A percentile compares a stretch with the other conserved stretches of the same genome.
Conservation (phyloP, 768 basidiomycete genomes). For the Daedaleopsis nitida region DNA sequence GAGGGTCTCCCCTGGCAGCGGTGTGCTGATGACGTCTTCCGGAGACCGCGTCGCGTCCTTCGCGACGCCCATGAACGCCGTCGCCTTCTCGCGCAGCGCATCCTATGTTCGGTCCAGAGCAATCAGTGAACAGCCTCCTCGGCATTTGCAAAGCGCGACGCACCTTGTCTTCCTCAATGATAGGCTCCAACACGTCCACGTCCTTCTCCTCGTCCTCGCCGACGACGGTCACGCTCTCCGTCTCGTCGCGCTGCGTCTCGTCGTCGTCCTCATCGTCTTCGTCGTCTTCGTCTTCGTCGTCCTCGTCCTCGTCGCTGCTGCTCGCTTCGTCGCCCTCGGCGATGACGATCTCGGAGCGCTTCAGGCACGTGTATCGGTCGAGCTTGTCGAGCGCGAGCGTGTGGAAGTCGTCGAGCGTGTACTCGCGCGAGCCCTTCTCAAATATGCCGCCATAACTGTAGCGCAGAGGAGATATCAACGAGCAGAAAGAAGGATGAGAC, state of each 20-base stretch:
- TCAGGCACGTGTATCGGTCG: constrained; percentile 75
- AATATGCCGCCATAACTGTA: constrained; percentile 85
- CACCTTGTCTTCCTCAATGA: constrained; percentile 28
- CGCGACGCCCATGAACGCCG: constrained; percentile 64
- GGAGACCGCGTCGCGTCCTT: constrained; percentile 58
- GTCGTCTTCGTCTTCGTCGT: constrained; percentile 54
- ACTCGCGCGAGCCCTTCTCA: constrained; percentile 81
- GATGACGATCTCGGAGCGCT: constrained; percentile 62
- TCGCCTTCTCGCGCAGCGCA: constrained; percentile 45
- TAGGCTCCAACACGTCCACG: constrained; percentile 27
- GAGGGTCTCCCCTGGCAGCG: constrained; percentile 81
- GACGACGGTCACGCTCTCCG: constrained; percentile 26
- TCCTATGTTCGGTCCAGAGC: constrained; percentile 25
- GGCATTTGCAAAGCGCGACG: background rate
- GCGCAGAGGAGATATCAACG: background rate
- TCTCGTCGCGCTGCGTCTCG: constrained; percentile 37
- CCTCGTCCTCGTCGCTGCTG: constrained; percentile 60
- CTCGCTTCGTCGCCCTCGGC: constrained; percentile 65
- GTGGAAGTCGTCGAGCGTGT: constrained; percentile 89
- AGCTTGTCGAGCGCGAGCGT: constrained; percentile 81
- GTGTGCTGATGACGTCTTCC: constrained; percentile 78
- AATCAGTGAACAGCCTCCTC: too few species aligned
- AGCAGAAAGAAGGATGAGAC: background rate
- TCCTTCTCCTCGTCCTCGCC: constrained; percentile 25
- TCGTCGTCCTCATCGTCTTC: constrained; percentile 49